These are phyloP conservation scores for Obelidium mucronatum DNA, from an alignment of 192 early-diverging fungal genomes.

Conservation along the genomic window DNA sequence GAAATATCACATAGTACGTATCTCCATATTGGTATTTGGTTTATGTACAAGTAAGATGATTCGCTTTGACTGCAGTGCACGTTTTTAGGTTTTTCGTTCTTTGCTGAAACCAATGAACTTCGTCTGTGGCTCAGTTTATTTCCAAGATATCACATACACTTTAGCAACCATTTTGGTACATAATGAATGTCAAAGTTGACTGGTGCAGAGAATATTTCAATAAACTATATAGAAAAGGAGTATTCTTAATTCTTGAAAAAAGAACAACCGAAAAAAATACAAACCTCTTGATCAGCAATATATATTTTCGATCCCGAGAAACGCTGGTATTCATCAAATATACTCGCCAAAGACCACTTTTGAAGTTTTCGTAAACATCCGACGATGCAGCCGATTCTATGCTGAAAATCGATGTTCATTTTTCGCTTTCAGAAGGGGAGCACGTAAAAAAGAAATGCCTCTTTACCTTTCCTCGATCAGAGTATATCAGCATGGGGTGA, in stretches of 20 bases:
- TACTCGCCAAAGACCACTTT: slow-evolving; percentile 94
- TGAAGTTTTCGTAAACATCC: slow-evolving; percentile 95
- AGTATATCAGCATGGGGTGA: slow-evolving; percentile 87
- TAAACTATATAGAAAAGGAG: slow-evolving; percentile 43
- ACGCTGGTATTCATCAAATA: slow-evolving; percentile 96
- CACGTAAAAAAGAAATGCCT: slow-evolving; percentile 38
- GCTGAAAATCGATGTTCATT: slow-evolving; percentile 50
- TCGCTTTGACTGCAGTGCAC: no score
- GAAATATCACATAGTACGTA: no score
- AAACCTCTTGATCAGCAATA: slow-evolving; percentile 93
- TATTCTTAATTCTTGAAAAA: background rate
- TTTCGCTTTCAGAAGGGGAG: no score
- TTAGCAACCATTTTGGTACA: slow-evolving; percentile 40
- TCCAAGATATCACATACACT: background rate
- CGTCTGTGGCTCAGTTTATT: no score
- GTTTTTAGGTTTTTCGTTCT: no score
- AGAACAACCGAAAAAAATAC: background rate
- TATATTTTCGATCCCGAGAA: slow-evolving; percentile 90
- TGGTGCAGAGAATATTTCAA: slow-evolving; percentile 52
- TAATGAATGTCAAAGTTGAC: slow-evolving; percentile 36
- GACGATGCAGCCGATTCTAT: slow-evolving; percentile 95
- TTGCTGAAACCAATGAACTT: no score
- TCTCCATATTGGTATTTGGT: no score
- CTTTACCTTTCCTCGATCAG: slow-evolving; percentile 94
- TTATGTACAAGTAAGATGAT: background rate